A percentile compares a stretch with the other conserved stretches of the same genome.
These are phyloP conservation scores for Paramyrothecium roridum DNA, from an alignment of 2,329 filamentous ascomycete species.

Conservation along the genomic window DNA sequence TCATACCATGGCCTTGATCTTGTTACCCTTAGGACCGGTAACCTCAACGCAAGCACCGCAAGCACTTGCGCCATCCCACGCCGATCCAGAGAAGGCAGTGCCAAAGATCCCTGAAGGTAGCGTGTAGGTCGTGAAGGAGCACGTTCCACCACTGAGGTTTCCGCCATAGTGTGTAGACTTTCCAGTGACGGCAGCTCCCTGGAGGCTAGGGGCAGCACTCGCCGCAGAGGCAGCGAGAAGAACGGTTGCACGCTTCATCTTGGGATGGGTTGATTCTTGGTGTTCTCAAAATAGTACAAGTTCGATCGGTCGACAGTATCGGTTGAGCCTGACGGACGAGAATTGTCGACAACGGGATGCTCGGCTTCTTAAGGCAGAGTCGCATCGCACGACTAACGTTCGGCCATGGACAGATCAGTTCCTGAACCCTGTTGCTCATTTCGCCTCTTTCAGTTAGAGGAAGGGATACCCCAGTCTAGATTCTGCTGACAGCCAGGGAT, in stretches of 20 bases:
- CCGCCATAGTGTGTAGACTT: conserved; percentile 49
- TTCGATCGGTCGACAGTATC: neutral
- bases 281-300: neutral
- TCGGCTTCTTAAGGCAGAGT: neutral
- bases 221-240: neutral
- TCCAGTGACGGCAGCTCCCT: conserved; percentile 10
- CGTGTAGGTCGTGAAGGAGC: conserved; percentile 61
- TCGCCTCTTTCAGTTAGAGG: neutral
- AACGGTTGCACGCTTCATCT: neutral
- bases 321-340: neutral
- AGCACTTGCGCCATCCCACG: conserved; percentile 52
- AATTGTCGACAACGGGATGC: neutral
- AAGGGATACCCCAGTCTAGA: neutral
- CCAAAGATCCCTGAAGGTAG: conserved; percentile 57
- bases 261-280: neutral
- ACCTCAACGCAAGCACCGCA: conserved; percentile 63
- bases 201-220: neutral
- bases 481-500: neutral
- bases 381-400: neutral
- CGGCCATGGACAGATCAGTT: neutral
- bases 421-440: neutral
- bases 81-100: conserved; percentile 56
- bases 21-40: conserved; percentile 50
- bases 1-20: conserved; percentile 61
- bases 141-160: conserved; percentile 56